Percentiles rank a stretch among this genome's conserved stretches.
These are phyloP conservation scores for Lecanicillium sp. DNA, from an alignment of 2,329 filamentous ascomycete species.

Conservation along the genomic window DNA sequence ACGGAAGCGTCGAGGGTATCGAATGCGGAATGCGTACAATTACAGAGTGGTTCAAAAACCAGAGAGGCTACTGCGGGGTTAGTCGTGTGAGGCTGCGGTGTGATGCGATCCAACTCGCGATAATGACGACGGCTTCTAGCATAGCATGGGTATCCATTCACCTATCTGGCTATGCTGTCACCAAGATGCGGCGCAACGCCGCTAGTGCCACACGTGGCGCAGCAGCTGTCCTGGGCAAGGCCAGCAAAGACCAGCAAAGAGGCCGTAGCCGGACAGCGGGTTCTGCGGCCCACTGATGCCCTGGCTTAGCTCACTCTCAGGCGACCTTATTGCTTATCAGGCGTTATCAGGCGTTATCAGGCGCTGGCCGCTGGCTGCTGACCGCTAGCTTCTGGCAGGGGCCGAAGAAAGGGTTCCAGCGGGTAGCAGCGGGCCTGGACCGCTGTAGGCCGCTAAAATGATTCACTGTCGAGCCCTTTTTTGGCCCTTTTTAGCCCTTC, in stretches of 20 bases:
- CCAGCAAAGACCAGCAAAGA: no score
- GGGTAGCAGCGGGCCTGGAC: constrained; percentile 15
- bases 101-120: constrained; percentile 3
- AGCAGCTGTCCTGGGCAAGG: no score
- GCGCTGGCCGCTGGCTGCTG: no score
- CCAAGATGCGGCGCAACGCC: not conserved
- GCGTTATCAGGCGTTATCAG: no score
- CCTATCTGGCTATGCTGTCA: not conserved
- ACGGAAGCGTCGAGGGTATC: not conserved
- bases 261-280: no score
- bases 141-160: constrained; percentile 1
- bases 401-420: constrained; percentile 14
- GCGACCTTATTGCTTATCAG: no score
- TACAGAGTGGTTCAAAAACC: not conserved
- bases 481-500: no score
- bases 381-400: no score
- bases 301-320: no score
- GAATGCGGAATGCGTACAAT: no score
- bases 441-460: constrained; percentile 1
- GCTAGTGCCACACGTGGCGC: constrained; percentile 12
- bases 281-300: no score
- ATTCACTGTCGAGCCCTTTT: constrained; percentile 3
- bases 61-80: not conserved
- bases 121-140: constrained; percentile 9
- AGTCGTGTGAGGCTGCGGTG: not conserved